Percentiles rank a stretch among this genome's conserved stretches.
These are phyloP conservation scores for Yarrowia sp. DNA, from an alignment of 805 yeast genomes.

Conservation along the genomic window DNA sequence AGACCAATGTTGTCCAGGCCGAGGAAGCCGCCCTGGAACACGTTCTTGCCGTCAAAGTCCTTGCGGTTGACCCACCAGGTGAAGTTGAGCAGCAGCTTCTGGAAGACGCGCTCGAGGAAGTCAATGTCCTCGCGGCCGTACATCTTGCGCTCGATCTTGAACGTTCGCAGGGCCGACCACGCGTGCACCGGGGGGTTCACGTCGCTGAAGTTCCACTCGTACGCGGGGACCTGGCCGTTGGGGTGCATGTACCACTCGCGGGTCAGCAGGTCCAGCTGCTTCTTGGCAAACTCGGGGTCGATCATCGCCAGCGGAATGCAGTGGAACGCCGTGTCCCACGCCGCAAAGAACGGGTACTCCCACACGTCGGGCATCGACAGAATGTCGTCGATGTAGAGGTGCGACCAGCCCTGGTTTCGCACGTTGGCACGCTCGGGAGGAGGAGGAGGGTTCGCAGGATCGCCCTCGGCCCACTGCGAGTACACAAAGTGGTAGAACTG, in stretches of 20 bases:
- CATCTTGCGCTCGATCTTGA: conserved; percentile 81
- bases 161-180: conserved; percentile 87
- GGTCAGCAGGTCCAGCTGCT: conserved; percentile 78
- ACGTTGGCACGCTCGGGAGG: conserved; percentile 78
- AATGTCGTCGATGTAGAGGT: conserved; percentile 81
- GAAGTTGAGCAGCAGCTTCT: conserved; percentile 80
- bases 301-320: conserved; percentile 90
- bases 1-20: conserved; percentile 92
- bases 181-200: conserved; percentile 98
- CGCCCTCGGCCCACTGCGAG: conserved; percentile 84
- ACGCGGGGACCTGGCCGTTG: conserved; percentile 95
- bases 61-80: conserved; percentile 98
- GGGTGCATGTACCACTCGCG: conserved; percentile 98
- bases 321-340: conserved; percentile 97
- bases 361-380: conserved; percentile 91
- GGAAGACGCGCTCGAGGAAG: conserved; percentile 89
- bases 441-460: conserved; percentile 67
- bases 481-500: conserved; percentile 86
- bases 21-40: conserved; percentile 90
- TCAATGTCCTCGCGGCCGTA: conserved; percentile 77
- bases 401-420: conserved; percentile 87
- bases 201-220: conserved; percentile 93
- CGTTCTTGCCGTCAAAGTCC: conserved; percentile 80
- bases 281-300: conserved; percentile 88
- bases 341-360: conserved; percentile 95